Evolutionary conservation across 257 asterid species (phyloP).

Genomic region (Capsicum pubescens): DNA sequence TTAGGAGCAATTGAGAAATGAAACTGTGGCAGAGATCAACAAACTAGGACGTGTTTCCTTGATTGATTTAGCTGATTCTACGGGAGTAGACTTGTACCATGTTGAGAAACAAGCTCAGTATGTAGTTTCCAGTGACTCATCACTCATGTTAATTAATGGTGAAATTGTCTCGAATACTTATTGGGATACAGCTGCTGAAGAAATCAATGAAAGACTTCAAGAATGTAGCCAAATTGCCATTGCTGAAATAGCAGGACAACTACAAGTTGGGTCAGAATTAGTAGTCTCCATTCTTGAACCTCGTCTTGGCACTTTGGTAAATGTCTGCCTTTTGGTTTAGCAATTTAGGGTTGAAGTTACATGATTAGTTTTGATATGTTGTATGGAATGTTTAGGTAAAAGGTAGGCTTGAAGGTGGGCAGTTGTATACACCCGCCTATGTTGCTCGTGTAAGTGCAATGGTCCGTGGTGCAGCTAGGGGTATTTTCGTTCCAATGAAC

Average conservation of each 20-base stretch:
- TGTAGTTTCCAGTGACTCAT: slow-evolving; percentile 67
- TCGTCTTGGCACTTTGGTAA: slow-evolving; percentile 89
- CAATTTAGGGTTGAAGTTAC: slow-evolving; percentile 23
- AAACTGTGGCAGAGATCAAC: slow-evolving; percentile 62
- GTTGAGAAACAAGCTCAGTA: slow-evolving; percentile 83
- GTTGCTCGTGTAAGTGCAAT: slow-evolving; percentile 90
- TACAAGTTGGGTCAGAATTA: slow-evolving; percentile 91
- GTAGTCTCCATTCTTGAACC: slow-evolving; percentile 79
- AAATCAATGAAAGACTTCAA: slow-evolving; percentile 92
- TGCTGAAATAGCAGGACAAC: slow-evolving; percentile 94
- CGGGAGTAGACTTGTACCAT: slow-evolving; percentile 83
- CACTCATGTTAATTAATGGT: slow-evolving; percentile 84
- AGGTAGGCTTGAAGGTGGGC: slow-evolving; percentile 99
- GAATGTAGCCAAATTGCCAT: slow-evolving; percentile 94
- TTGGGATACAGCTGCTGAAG: slow-evolving; percentile 91
- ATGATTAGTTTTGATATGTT: slow-evolving; percentile 26
- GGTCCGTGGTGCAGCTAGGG: slow-evolving; percentile 99
- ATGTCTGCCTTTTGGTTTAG: background rate
- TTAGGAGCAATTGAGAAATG: slow-evolving; percentile 91
- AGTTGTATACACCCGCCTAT: slow-evolving; percentile 96
- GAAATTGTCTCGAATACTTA: slow-evolving; percentile 80
- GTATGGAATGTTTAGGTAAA: slow-evolving; percentile 62
- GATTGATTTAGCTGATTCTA: slow-evolving; percentile 81
- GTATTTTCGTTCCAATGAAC: slow-evolving; percentile 86
- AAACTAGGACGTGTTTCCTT: slow-evolving; percentile 77